Conservation (phyloP, 169 alveolate genomes). For the Toxoplasma gondii region DNA sequence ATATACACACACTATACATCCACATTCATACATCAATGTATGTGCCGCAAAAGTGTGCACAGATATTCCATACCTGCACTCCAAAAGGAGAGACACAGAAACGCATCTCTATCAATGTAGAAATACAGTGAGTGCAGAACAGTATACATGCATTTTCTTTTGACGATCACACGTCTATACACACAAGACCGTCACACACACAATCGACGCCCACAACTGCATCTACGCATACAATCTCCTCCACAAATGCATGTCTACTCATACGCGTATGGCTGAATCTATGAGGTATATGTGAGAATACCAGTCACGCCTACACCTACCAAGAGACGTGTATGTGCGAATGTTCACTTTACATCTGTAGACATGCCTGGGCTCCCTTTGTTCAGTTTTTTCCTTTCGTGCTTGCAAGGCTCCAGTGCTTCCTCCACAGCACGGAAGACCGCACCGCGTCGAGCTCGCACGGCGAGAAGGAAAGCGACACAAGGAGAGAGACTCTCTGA, state of each 20-base stretch:
- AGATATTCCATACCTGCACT: no score
- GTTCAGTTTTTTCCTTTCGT: no score
- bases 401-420: no score
- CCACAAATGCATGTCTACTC: not conserved
- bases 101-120: not conserved
- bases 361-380: not conserved
- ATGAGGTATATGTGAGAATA: not conserved
- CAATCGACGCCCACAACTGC: not conserved
- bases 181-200: no score
- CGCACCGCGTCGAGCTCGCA: not conserved
- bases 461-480: no score
- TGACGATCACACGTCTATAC: not conserved
- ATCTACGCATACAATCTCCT: not conserved
- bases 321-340: no score
- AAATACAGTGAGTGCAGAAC: not conserved
- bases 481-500: no score
- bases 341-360: not conserved
- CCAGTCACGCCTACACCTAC: not conserved
- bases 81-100: no score
- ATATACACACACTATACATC: not conserved
- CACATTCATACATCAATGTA: not conserved
- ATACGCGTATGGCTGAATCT: not conserved
- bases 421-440: not conserved
- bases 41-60: no score
- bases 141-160: no score